Percentiles rank a stretch among this genome's conserved stretches.
Conservation (phyloP, 345 rosid genomes). For the Bruguiera parviflora region DNA sequence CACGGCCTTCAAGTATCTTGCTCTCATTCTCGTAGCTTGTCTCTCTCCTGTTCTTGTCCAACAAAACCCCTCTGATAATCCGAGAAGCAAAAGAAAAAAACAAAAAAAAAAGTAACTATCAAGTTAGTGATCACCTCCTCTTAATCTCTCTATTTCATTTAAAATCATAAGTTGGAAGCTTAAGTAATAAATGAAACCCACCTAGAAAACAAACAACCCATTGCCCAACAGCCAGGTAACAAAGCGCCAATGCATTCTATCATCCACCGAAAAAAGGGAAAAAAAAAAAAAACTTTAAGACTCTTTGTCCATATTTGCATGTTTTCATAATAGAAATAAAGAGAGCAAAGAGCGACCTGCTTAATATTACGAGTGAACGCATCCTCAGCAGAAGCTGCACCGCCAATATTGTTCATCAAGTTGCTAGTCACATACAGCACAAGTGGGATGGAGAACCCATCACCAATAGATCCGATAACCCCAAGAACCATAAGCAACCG, state of each 20-base stretch:
- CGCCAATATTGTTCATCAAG: slow-evolving; percentile 67
- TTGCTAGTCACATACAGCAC: slow-evolving; percentile 46
- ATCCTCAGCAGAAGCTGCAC: slow-evolving; percentile 22
- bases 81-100: neutral
- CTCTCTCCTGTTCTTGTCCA: slow-evolving; percentile 95
- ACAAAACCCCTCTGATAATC: slow-evolving; percentile 61
- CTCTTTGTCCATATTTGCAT: no score
- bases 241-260: slow-evolving; percentile 64
- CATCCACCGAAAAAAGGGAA: neutral
- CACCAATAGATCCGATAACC: slow-evolving; percentile 57
- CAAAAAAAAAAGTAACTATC: no score
- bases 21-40: slow-evolving; percentile 79
- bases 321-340: neutral
- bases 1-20: slow-evolving; percentile 67
- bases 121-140: neutral
- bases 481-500: slow-evolving; percentile 57
- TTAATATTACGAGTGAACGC: slow-evolving; percentile 41
- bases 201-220: slow-evolving; percentile 79
- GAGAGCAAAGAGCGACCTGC: slow-evolving; percentile 34
- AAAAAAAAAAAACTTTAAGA: neutral
- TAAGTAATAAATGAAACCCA: slow-evolving; percentile 11
- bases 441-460: slow-evolving; percentile 59
- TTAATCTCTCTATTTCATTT: neutral
- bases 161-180: neutral
- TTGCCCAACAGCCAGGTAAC: slow-evolving; percentile 67